Percentiles rank a stretch among this genome's conserved stretches.
Conservation (phyloP, 164 flowering plant genomes). For the Platanus orientalis region DNA sequence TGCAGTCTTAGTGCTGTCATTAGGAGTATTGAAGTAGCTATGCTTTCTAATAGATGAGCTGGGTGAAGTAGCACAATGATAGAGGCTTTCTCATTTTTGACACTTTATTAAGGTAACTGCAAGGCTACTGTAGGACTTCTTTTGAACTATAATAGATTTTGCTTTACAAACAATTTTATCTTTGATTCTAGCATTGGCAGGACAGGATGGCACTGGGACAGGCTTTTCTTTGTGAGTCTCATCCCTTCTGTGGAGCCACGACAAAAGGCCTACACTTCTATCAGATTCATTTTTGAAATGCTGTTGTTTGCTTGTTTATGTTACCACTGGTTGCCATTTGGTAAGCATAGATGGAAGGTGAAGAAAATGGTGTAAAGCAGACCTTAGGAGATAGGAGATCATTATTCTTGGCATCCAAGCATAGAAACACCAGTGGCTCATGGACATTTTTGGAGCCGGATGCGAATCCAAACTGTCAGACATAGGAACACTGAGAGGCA, state of each 20-base stretch:
- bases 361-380: no score
- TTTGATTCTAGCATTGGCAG: not conserved
- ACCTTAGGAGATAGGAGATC: no score
- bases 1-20: slow-evolving; percentile 67
- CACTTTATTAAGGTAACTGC: not conserved
- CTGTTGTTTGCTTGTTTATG: not conserved
- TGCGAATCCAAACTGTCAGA: no score
- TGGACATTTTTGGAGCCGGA: no score
- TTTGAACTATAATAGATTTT: not conserved
- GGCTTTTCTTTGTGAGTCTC: not conserved
- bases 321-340: not conserved
- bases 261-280: no score
- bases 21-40: slow-evolving; percentile 73
- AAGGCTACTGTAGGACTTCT: not conserved
- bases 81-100: not conserved
- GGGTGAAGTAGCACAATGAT: not conserved
- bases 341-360: not conserved
- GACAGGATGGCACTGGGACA: not conserved
- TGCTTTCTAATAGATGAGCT: slow-evolving; percentile 39
- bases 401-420: no score
- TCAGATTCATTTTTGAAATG: no score
- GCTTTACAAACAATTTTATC: no score
- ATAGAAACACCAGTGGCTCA: no score
- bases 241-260: not conserved
- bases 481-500: no score